Evolutionary conservation across 2,329 filamentous ascomycete species (phyloP), one percentile per base, ranked within the genome.

Genomic region (Cladorrhinum sp.): DNA sequence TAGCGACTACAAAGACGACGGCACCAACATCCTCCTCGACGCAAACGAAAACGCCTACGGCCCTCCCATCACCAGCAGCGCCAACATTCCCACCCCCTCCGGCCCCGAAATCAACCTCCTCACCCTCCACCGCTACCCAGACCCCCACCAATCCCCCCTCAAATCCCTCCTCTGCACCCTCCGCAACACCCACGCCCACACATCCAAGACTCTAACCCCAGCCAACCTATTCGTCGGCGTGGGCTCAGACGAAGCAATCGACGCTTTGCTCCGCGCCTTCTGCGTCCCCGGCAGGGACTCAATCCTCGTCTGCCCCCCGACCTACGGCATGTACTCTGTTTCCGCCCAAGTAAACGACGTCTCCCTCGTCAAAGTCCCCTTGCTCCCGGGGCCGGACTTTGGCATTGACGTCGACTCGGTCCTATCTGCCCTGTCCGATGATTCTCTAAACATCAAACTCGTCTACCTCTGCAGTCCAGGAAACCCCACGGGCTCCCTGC

Each of bases 1-100:
- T 20, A 96, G 92, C 79, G 95, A 99, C 83, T 98, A 99, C 84
- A 97, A 99, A 79, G 93, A 99, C 74, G 90, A 99, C 73, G 95
- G 95, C 67, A 93, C 87, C 61, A 98, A 98, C 72, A 87, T 98
- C 70, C 88, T 99, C 56, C 89, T 99, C 66, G 95, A 99, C 74
- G 95, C 95, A 68, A 99, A 99, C 71, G 95, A 99, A 78, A 99
- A 99, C 72, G 92, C 95, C 62, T 97, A 89, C 70, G 95, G 95
- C 0, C 93, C 95, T 0, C 89, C 91, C 1, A 78, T 79, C 55
- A 74, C 79, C 32, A 6, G 27, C 23, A 24, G 25, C 48, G 52
- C 72, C 77, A 75, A 76, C 60, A 68, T 73, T 32, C 69, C 76
- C 10, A 66, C 70, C 58, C 64, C 70, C 54, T 73, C 74, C 3